These are phyloP conservation scores for Ramularia endophylla DNA, from an alignment of 2,329 filamentous ascomycete genomes.

Conservation along the genomic window DNA sequence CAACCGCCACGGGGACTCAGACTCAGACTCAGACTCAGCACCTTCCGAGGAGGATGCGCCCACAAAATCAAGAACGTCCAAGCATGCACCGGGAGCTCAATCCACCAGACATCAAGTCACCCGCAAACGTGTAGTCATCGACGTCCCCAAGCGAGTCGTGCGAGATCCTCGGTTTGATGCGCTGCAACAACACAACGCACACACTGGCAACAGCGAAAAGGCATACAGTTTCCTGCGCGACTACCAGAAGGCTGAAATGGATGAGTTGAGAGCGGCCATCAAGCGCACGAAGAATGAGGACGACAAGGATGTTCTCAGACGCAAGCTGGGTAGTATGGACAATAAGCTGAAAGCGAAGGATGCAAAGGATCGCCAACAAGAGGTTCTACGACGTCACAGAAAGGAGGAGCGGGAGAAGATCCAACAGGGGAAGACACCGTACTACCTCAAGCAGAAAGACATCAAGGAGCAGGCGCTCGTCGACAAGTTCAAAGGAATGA, in stretches of 20 bases:
- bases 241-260: constrained; percentile 80
- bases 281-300: constrained; percentile 59
- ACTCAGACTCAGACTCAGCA: constrained; percentile 32
- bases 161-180: constrained; percentile 89
- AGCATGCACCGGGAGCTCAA: constrained; percentile 82
- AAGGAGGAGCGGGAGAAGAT: constrained; percentile 78
- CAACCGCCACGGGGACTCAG: constrained; percentile 15
- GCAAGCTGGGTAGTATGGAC: constrained; percentile 70
- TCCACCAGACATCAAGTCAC: constrained; percentile 79
- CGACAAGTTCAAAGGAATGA: constrained; percentile 76
- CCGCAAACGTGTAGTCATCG: constrained; percentile 69
- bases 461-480: constrained; percentile 79
- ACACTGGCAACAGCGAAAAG: constrained; percentile 48
- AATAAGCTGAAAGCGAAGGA: constrained; percentile 66
- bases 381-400: constrained; percentile 68
- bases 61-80: constrained; percentile 55
- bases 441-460: constrained; percentile 84
- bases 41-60: constrained; percentile 36
- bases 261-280: constrained; percentile 62
- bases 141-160: constrained; percentile 49
- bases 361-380: constrained; percentile 62
- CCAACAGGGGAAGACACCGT: constrained; percentile 83
- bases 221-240: constrained; percentile 85
- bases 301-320: constrained; percentile 65
- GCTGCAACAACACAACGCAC: constrained; percentile 43